Conservation (phyloP, 78 protist species). For the Polysphondylium violaceum region DNA sequence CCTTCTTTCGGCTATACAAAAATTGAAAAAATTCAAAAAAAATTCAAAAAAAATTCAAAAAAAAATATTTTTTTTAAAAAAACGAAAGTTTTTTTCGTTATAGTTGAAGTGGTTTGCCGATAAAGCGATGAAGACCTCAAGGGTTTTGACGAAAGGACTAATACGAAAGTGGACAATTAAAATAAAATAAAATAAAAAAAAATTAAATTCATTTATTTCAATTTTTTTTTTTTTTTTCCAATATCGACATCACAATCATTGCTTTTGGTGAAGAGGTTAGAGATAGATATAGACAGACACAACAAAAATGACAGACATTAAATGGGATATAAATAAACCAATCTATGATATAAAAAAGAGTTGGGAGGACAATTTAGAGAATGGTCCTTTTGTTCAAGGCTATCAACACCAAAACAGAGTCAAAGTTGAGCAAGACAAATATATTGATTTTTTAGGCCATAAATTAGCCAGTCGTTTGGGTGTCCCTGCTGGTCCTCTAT, state of each 20-base stretch:
- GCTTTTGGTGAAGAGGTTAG: not conserved
- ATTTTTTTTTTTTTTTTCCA: not conserved
- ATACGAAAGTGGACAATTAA: no score
- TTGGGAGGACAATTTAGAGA: slow-evolving; percentile 73
- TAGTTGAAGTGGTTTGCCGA: no score
- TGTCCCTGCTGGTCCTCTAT: slow-evolving; percentile 78
- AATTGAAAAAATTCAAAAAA: no score
- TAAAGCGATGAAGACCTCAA: no score
- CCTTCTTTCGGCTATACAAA: no score
- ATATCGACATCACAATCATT: not conserved
- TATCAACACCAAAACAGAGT: not conserved
- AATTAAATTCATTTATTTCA: no score
- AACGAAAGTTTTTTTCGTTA: no score
- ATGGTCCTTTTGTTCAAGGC: slow-evolving; percentile 68
- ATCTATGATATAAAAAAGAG: slow-evolving; percentile 67
- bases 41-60: no score
- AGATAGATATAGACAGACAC: not conserved
- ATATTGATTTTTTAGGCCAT: slow-evolving; percentile 38
- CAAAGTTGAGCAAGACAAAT: slow-evolving; percentile 21
- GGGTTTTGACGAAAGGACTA: no score
- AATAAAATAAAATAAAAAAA: no score
- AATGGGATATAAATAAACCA: slow-evolving; percentile 44
- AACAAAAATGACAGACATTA: not conserved
- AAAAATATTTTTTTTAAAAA: no score
- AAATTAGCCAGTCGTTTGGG: slow-evolving; percentile 60